These are phyloP conservation scores for Anacardium occidentale DNA, from an alignment of 345 rosid species.

Conservation along the genomic window DNA sequence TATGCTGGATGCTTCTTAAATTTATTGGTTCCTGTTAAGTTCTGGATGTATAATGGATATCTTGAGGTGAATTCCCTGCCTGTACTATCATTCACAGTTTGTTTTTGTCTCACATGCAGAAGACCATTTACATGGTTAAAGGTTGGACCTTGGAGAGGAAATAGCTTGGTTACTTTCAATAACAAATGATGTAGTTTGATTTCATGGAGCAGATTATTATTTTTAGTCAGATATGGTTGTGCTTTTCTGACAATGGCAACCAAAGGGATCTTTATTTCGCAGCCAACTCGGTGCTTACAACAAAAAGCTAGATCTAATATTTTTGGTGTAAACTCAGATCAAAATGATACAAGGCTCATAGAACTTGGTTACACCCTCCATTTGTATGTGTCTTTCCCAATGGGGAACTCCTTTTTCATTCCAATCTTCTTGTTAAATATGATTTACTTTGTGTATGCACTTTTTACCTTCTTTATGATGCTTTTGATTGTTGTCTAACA, in stretches of 20 bases:
- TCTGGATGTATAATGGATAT: not conserved
- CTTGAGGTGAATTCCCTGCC: not conserved
- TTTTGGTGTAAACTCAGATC: no score
- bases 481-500: not conserved
- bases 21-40: not conserved
- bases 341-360: no score
- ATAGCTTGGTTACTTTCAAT: not conserved
- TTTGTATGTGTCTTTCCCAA: no score
- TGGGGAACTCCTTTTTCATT: not conserved
- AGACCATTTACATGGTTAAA: not conserved
- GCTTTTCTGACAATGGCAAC: not conserved
- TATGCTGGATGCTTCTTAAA: not conserved
- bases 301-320: no score
- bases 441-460: not conserved
- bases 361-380: no score
- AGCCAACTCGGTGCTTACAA: no score
- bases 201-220: no score
- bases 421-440: not conserved
- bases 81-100: not conserved
- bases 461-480: not conserved
- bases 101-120: not conserved
- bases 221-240: not conserved
- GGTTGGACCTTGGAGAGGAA: not conserved
- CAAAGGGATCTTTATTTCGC: no score
- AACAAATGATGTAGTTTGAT: not conserved